Conservation (phyloP, 345 rosid species). For the Fremontodendron californicum region DNA sequence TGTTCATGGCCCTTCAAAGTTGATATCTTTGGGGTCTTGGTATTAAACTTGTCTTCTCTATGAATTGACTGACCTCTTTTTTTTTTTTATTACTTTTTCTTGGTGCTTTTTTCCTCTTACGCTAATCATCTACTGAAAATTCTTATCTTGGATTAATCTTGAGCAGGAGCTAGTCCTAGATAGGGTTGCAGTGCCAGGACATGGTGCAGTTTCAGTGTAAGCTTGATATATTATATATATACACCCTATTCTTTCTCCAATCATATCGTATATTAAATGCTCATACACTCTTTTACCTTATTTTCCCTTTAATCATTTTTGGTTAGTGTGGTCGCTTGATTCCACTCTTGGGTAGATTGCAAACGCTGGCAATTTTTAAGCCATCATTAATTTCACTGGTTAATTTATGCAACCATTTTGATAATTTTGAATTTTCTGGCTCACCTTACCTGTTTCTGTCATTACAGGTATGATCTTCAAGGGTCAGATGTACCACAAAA, state of each 20-base stretch:
- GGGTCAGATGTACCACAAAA: constrained; percentile 34
- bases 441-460: constrained; percentile 5
- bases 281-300: not conserved
- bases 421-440: not conserved
- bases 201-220: constrained; percentile 51
- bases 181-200: constrained; percentile 40
- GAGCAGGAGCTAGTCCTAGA: constrained; percentile 67
- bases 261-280: not conserved
- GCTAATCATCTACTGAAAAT: not conserved
- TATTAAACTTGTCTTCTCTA: not conserved
- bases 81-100: not conserved
- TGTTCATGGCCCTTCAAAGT: not conserved
- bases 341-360: not conserved
- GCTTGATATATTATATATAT: constrained; percentile 20
- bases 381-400: not conserved
- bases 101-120: not conserved
- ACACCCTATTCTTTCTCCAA: not conserved
- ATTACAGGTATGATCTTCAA: constrained; percentile 50
- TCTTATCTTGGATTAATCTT: constrained; percentile 10
- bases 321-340: not conserved
- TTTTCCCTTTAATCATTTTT: not conserved
- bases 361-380: not conserved
- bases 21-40: not conserved
- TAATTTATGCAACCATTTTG: not conserved
- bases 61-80: not conserved